A percentile compares a stretch with the other conserved stretches of the same genome.
phyloP scores from a whole-genome alignment of 768 basidiomycete species.

The Auricularia cornea region DNA sequence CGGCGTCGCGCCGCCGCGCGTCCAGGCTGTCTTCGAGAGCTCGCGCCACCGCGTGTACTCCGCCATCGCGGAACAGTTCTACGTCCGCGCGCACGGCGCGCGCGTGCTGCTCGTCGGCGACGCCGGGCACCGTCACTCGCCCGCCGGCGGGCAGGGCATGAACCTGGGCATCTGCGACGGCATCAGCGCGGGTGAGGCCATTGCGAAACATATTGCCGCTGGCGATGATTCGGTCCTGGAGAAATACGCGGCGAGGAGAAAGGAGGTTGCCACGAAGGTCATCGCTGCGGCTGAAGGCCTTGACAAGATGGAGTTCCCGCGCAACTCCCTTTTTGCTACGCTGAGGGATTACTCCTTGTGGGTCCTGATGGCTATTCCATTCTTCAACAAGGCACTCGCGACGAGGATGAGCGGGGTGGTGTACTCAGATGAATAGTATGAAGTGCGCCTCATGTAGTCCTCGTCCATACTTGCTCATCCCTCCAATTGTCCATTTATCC shows the following conservation, averaged over 20 bases:
- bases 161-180: conserved; percentile 49
- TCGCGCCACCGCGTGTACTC: conserved; percentile 4
- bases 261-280: not conserved
- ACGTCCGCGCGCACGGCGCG: not conserved
- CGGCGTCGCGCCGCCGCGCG: not conserved
- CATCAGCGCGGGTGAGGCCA: conserved; percentile 10
- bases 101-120: conserved; percentile 30
- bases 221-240: not conserved
- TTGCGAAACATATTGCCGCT: not conserved
- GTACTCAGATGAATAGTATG: not conserved
- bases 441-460: too few species aligned
- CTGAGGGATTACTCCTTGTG: not conserved
- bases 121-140: conserved; percentile 43
- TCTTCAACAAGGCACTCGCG: not conserved
- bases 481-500: too few species aligned
- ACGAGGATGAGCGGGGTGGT: not conserved
- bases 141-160: conserved; percentile 50
- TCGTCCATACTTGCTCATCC: too few species aligned
- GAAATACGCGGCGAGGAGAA: not conserved
- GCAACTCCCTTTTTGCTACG: not conserved
- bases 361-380: not conserved
- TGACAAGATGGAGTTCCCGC: not conserved
- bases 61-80: conserved; percentile 3
- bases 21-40: not conserved
- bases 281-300: not conserved